phyloP scores from a whole-genome alignment of 148 eudicot genomes.

The Dianthus caryophyllus region DNA sequence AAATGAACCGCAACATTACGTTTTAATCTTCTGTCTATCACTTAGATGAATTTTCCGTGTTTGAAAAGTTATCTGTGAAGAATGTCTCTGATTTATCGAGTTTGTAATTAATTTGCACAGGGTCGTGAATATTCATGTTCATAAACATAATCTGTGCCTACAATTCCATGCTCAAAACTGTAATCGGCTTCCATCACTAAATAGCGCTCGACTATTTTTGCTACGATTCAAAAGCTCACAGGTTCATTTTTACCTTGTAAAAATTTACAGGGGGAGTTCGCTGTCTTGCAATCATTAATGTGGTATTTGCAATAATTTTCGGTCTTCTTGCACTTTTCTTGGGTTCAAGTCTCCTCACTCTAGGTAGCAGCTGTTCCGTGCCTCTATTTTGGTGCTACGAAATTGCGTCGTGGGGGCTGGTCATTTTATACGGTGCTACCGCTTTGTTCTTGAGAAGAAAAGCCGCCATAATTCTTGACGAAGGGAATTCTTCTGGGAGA shows the following conservation, averaged over 20 bases:
- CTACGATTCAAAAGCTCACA: constrained; percentile 2
- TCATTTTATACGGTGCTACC: constrained; percentile 61
- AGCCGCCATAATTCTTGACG: constrained; percentile 63
- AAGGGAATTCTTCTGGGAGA: constrained; percentile 44
- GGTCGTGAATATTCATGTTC: neutral
- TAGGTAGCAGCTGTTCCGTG: constrained; percentile 76
- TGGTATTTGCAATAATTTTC: constrained; percentile 52
- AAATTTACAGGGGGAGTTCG: constrained; percentile 80
- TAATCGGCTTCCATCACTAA: neutral
- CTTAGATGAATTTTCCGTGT: constrained; percentile 5
- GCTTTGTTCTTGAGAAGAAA: constrained; percentile 62
- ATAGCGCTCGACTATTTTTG: neutral
- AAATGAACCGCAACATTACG: neutral
- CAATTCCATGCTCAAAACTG: neutral
- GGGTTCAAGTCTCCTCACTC: constrained; percentile 78
- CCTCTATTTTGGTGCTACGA: constrained; percentile 97
- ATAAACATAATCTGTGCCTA: neutral
- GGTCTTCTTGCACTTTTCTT: constrained; percentile 78
- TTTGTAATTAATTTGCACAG: neutral
- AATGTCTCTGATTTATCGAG: neutral
- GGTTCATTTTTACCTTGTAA: neutral
- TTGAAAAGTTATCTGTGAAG: neutral
- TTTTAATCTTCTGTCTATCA: neutral
- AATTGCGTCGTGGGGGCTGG: constrained; percentile 78
- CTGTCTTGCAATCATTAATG: constrained; percentile 74